phyloP scores from a whole-genome alignment of 768 basidiomycete species.

The Lactifluus rugatus region DNA sequence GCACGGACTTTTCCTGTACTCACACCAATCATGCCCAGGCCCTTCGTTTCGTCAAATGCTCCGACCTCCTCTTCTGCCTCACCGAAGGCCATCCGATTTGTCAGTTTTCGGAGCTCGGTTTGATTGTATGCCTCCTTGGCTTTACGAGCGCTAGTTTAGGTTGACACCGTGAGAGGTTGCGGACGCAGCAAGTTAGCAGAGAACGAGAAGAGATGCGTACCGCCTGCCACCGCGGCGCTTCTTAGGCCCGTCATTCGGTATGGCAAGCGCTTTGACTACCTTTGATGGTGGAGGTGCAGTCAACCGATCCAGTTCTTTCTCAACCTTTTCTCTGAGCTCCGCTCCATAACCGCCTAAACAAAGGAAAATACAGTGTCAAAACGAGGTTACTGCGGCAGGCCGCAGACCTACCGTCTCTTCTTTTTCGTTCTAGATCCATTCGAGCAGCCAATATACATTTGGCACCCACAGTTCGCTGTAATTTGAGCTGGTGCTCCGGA shows the following conservation, averaged over 20 bases:
- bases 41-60: slow-evolving; percentile 95
- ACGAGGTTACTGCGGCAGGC: background rate
- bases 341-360: slow-evolving; percentile 67
- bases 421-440: slow-evolving; percentile 84
- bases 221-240: slow-evolving; percentile 94
- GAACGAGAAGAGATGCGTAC: slow-evolving; percentile 32
- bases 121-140: slow-evolving; percentile 98
- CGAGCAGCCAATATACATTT: slow-evolving; percentile 85
- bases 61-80: slow-evolving; percentile 94
- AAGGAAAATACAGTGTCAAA: background rate
- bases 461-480: slow-evolving; percentile 89
- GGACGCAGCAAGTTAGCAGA: background rate
- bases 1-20: slow-evolving; percentile 85
- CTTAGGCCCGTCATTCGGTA: slow-evolving; percentile 92
- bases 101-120: slow-evolving; percentile 92
- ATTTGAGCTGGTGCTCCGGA: slow-evolving; percentile 80
- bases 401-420: slow-evolving; percentile 61
- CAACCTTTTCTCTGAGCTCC: slow-evolving; percentile 75
- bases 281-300: slow-evolving; percentile 92
- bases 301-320: slow-evolving; percentile 83
- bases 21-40: slow-evolving; percentile 91
- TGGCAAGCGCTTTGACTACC: slow-evolving; percentile 84
- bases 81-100: slow-evolving; percentile 95
- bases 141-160: slow-evolving; percentile 66
- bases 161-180: background rate